A percentile compares a stretch with the other conserved stretches of the same genome.
Evolutionary conservation across 148 eudicot genomes (phyloP).

Genomic region (Fallopia convolvulus): DNA sequence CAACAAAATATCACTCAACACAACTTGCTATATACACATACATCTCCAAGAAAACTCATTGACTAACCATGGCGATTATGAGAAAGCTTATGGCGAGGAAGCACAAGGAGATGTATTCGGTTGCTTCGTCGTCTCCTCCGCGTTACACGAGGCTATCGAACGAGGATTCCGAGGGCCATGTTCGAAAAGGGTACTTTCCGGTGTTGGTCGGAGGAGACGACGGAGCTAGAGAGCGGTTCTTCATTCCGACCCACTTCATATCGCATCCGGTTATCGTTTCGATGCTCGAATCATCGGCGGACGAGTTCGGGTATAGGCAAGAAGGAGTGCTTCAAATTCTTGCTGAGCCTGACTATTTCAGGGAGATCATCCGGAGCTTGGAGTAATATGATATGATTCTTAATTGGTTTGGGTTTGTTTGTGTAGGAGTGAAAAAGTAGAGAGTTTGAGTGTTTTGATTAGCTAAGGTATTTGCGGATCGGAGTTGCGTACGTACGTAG

Average conservation of each 20-base stretch:
- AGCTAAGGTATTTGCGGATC: not conserved
- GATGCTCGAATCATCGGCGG: constrained; percentile 19
- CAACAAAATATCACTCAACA: not conserved
- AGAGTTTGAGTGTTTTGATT: not conserved
- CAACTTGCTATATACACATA: not conserved
- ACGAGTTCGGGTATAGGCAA: constrained; percentile 22
- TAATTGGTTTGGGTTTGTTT: not conserved
- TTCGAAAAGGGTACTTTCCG: constrained; percentile 18
- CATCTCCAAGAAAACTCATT: not conserved
- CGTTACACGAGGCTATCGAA: constrained; percentile 6
- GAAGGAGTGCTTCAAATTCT: constrained; percentile 22
- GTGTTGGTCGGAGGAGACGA: constrained; percentile 15
- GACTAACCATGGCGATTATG: not conserved
- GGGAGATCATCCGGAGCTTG: constrained; percentile 11
- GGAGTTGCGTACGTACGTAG: not conserved
- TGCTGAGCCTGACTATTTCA: constrained; percentile 7
- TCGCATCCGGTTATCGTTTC: constrained; percentile 19
- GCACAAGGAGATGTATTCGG: not conserved
- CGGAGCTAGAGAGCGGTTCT: constrained; percentile 13
- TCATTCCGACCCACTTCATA: constrained; percentile 8
- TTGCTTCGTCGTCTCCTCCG: not conserved
- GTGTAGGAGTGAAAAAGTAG: not conserved
- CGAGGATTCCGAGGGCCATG: not conserved
- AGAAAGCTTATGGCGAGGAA: constrained; percentile 5
- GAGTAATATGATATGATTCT: too few relatives aligned